phyloP scores from a whole-genome alignment of 2,329 filamentous ascomycete genomes.

The Arthroderma uncinatum region DNA sequence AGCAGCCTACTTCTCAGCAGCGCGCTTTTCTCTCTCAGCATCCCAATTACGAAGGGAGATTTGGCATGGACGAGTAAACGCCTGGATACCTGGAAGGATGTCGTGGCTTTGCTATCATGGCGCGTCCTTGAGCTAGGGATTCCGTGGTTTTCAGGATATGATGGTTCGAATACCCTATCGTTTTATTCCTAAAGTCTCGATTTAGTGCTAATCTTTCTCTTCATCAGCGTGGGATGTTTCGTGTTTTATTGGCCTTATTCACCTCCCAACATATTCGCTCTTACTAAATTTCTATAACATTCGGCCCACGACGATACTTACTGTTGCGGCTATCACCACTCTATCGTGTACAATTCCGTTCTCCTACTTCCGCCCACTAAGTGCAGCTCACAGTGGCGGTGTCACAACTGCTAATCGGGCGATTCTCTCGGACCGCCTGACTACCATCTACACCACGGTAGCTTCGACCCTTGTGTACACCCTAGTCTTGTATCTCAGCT shows the following conservation, averaged over 20 bases:
- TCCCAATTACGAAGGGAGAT: slow-evolving; percentile 52
- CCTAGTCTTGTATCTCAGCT: slow-evolving; percentile 57
- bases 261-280: slow-evolving; percentile 66
- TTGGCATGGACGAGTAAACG: slow-evolving; percentile 56
- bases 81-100: slow-evolving; percentile 51
- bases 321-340: slow-evolving; percentile 56
- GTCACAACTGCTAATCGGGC: slow-evolving; percentile 39
- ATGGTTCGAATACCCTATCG: slow-evolving; percentile 35
- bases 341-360: slow-evolving; percentile 62
- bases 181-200: not conserved
- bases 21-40: slow-evolving; percentile 51
- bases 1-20: slow-evolving; percentile 52
- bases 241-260: slow-evolving; percentile 56
- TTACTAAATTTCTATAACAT: slow-evolving; percentile 68
- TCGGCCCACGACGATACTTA: slow-evolving; percentile 47
- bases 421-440: slow-evolving; percentile 52
- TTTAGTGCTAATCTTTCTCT: not conserved
- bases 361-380: slow-evolving; percentile 57
- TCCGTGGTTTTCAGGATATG: slow-evolving; percentile 63
- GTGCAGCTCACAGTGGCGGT: slow-evolving; percentile 50
- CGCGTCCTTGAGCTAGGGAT: slow-evolving; percentile 56
- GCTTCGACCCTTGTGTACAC: slow-evolving; percentile 64
- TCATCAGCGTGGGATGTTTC: slow-evolving; percentile 42
- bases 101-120: slow-evolving; percentile 44
- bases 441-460: slow-evolving; percentile 54